Percentiles rank a stretch among this genome's conserved stretches.
Conservation (phyloP, 129 eudicot species). For the Centrapalus pauciflorus region DNA sequence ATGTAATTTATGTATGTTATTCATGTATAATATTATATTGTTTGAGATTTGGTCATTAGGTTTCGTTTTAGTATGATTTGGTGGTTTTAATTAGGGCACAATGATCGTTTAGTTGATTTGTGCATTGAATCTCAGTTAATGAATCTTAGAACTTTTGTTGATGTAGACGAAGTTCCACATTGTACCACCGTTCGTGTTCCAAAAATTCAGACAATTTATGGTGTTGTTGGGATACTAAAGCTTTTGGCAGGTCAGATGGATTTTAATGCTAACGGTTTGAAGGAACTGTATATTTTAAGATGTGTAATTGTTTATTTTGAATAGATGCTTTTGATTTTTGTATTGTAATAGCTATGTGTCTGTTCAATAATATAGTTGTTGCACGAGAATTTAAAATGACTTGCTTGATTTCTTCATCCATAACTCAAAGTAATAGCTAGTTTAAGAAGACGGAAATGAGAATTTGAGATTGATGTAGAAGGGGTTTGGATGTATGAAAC, state of each 20-base stretch:
- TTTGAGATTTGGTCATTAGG: background rate
- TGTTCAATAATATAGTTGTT: too few species aligned
- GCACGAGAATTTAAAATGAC: too few species aligned
- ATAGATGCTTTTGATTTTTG: background rate
- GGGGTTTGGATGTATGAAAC: too few species aligned
- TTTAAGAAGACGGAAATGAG: too few species aligned
- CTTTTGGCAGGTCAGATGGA: constrained; percentile 61
- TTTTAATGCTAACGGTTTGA: background rate
- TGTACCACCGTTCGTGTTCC: constrained; percentile 56
- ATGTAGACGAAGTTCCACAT: constrained; percentile 58
- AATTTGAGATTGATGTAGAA: too few species aligned
- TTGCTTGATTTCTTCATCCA: too few species aligned
- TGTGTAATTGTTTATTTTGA: background rate
- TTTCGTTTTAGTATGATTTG: background rate
- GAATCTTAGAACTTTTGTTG: constrained; percentile 11
- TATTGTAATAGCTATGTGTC: background rate
- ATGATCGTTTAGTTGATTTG: background rate
- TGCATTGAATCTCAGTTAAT: constrained; percentile 1
- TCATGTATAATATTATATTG: background rate
- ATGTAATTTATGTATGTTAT: background rate
- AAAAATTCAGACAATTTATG: constrained; percentile 56
- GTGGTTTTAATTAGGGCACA: background rate
- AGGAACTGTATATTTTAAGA: background rate
- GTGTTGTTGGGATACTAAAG: constrained; percentile 70
- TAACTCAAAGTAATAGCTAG: too few species aligned